Evolutionary conservation across 805 yeast species (phyloP), one percentile per base, ranked within the genome.

Genomic region (Metschnikowia lachancei): DNA sequence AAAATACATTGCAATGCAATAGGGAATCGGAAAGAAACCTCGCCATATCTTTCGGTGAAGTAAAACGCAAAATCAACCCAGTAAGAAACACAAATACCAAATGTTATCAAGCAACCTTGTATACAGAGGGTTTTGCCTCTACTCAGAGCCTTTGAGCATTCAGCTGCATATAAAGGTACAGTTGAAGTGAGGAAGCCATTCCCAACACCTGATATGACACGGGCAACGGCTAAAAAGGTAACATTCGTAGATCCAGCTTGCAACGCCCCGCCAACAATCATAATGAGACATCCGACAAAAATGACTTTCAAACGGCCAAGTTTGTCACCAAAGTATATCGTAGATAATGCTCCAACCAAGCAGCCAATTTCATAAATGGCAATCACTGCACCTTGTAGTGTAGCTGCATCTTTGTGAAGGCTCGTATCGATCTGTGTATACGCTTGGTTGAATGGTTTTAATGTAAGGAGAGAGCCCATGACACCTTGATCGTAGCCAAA

Each of bases 401-500:
- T 54, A 4, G 58, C 48, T 14, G 53, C 50, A 9, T 34, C 34
- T 10, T 44, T 43, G 28, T 55, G 47, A 14, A 47, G 29, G 16
- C 42, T 38, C 12, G 44, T 44, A 48, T 57, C 54, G 16, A 59
- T 58, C n/a, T 51, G 43, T 1, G 56, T 45, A 47, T 56, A 59
- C 7, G 55, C 49, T 24, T 55, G 40, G 24, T 49, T 50, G 32
- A 59, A 59, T 12, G 59, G 49, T 29, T 50, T 50, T 16, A 59
- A 40, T 2, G 62, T 58, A 42, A 59, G 54, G 39, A 59, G 57
- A 30, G 58, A 51, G 5, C 63, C 65, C 72, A 72, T 70, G 48
- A 72, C 64, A 38, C 75, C 76, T 49, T 70, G 76, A 51, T 72
- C 76, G 48, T 50, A 50, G 20, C 76, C 76, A 45, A 70, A 68